phyloP scores from a whole-genome alignment of 805 yeast genomes.

The Priceomyces castillae region DNA sequence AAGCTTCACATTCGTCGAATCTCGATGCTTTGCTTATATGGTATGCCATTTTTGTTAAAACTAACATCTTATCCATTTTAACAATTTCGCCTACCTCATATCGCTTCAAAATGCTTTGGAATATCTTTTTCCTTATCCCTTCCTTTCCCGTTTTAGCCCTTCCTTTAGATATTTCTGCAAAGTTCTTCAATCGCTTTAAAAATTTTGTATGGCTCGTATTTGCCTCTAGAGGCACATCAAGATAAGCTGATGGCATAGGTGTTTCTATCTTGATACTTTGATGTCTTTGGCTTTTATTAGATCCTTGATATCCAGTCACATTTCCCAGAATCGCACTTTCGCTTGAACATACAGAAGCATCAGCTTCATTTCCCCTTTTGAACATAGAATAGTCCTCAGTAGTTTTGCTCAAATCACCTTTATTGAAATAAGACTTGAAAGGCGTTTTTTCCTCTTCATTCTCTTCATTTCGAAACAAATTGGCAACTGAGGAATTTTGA shows the following conservation, averaged over 20 bases:
- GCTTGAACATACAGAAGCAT: background rate
- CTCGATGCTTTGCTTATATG: slow-evolving; percentile 11
- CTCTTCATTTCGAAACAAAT: background rate
- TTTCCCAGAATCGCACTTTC: background rate
- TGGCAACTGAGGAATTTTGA: background rate
- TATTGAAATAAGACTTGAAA: background rate
- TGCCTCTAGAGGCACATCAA: background rate
- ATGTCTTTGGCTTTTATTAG: background rate
- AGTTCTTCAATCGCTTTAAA: slow-evolving; percentile 18
- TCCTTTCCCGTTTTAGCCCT: slow-evolving; percentile 15
- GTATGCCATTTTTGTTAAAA: slow-evolving; percentile 49
- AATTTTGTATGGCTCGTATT: slow-evolving; percentile 14
- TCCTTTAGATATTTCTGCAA: slow-evolving; percentile 25
- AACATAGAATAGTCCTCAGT: background rate
- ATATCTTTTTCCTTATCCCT: slow-evolving; percentile 19
- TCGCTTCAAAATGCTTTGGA: slow-evolving; percentile 22
- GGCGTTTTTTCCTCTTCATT: background rate
- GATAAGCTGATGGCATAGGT: background rate
- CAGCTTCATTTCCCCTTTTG: background rate
- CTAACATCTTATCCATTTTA: slow-evolving; percentile 65
- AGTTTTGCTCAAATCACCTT: background rate
- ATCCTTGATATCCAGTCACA: background rate
- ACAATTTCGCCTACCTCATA: slow-evolving; percentile 60
- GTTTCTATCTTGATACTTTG: background rate
- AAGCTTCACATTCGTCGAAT: slow-evolving; percentile 49